Conservation (phyloP, 2,329 filamentous ascomycete genomes). For the Hymenoscyphus fraxineus region DNA sequence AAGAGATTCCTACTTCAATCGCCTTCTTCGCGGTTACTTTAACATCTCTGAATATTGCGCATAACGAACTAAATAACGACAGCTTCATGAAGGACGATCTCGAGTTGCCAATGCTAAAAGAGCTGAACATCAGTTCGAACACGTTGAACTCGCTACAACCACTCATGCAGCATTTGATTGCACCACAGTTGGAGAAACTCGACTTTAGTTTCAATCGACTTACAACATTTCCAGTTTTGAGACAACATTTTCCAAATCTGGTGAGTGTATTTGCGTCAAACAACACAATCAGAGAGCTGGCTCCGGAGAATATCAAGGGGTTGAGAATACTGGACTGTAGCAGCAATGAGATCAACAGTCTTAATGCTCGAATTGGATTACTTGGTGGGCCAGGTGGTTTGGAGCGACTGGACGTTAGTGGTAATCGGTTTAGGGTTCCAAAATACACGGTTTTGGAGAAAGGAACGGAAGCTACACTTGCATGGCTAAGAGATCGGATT, state of each 20-base stretch:
- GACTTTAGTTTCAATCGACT: slow-evolving; percentile 84
- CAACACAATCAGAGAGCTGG: slow-evolving; percentile 72
- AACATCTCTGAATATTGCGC: slow-evolving; percentile 67
- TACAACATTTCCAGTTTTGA: slow-evolving; percentile 63
- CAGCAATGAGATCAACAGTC: slow-evolving; percentile 79
- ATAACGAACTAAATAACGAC: slow-evolving; percentile 67
- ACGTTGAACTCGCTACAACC: slow-evolving; percentile 67
- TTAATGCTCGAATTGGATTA: slow-evolving; percentile 78
- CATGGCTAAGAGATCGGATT: slow-evolving; percentile 76
- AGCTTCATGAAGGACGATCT: slow-evolving; percentile 63
- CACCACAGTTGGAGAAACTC: slow-evolving; percentile 70
- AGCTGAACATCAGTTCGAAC: slow-evolving; percentile 73
- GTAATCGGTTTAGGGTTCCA: slow-evolving; percentile 85
- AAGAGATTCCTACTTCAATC: slow-evolving; percentile 64
- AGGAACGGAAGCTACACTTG: slow-evolving; percentile 78
- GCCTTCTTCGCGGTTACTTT: slow-evolving; percentile 68
- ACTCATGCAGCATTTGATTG: slow-evolving; percentile 63
- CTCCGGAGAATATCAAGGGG: slow-evolving; percentile 69
- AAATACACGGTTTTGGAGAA: slow-evolving; percentile 79
- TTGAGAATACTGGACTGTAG: slow-evolving; percentile 72
- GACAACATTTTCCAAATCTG: slow-evolving; percentile 65
- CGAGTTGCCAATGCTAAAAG: slow-evolving; percentile 68
- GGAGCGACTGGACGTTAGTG: slow-evolving; percentile 70
- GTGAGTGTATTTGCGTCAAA: slow-evolving; percentile 69
- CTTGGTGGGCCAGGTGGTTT: slow-evolving; percentile 58